phyloP scores from a whole-genome alignment of 208 protist genomes.

The Wallacemonas collosoma region DNA sequence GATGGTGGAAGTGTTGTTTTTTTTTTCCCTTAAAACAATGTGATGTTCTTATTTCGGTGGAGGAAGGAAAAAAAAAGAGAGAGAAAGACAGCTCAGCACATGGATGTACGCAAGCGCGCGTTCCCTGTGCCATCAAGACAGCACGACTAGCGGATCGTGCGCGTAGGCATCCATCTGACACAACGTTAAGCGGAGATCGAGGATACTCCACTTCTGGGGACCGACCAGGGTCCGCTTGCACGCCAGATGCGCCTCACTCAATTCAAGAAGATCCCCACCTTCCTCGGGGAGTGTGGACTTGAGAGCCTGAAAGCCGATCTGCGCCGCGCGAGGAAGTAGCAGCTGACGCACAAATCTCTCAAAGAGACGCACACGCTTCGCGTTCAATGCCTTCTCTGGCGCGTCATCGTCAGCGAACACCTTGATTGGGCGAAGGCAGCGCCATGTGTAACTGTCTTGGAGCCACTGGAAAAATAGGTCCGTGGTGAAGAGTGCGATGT shows the following conservation, averaged over 20 bases:
- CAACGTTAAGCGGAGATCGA: conserved; percentile 62
- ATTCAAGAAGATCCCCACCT: conserved; percentile 33
- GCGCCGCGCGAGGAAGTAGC: conserved; percentile 31
- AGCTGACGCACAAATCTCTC: conserved; percentile 41
- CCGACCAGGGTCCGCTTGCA: conserved; percentile 39
- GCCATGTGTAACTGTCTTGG: conserved; percentile 60
- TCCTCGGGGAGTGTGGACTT: conserved; percentile 34
- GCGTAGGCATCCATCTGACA: conserved; percentile 45
- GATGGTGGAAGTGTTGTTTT: too few relatives aligned
- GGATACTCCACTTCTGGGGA: conserved; percentile 61
- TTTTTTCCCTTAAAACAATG: too few relatives aligned
- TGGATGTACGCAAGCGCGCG: neutral
- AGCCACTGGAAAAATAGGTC: conserved; percentile 72
- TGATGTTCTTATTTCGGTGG: too few relatives aligned
- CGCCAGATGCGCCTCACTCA: conserved; percentile 27
- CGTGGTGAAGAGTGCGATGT: conserved; percentile 41
- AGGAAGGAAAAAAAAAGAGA: conserved; percentile 15
- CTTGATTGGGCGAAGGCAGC: conserved; percentile 42
- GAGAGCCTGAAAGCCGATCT: conserved; percentile 35
- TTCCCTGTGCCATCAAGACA: neutral
- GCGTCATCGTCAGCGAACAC: conserved; percentile 22
- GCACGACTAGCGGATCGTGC: conserved; percentile 14
- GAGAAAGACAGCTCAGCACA: conserved; percentile 19
- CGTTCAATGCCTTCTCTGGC: neutral
- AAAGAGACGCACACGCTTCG: conserved; percentile 36